Conservation (phyloP, 805 yeast species). For the Phaffomyces thermotolerans region DNA sequence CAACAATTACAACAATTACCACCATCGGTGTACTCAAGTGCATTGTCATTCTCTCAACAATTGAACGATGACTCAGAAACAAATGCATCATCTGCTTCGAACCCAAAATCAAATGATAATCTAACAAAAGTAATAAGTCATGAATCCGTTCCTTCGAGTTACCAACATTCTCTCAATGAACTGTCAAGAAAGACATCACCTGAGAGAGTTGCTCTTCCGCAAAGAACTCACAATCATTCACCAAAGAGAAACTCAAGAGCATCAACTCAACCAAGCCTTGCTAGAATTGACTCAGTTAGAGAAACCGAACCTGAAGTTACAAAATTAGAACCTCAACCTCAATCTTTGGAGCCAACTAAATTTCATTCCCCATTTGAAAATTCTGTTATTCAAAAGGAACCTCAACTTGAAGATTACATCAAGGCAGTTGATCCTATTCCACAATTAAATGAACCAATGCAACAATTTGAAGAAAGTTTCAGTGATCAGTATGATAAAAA, state of each 20-base stretch:
- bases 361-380: background rate
- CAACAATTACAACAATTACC: background rate
- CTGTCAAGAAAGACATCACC: background rate
- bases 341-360: background rate
- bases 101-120: background rate
- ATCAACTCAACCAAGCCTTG: background rate
- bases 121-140: background rate
- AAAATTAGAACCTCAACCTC: no score
- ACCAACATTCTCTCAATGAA: background rate
- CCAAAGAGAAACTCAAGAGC: constrained; percentile 1
- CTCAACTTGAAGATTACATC: no score
- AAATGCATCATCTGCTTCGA: background rate
- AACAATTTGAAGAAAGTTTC: background rate
- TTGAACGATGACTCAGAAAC: background rate
- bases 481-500: background rate
- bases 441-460: no score
- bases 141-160: background rate
- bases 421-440: background rate
- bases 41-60: background rate
- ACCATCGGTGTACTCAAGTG: background rate
- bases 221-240: background rate
- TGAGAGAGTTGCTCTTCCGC: background rate
- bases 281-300: background rate
- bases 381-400: background rate
- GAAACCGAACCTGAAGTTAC: background rate